A percentile compares a stretch with the other conserved stretches of the same genome.
These are phyloP conservation scores for Xylaria polymorpha DNA, from an alignment of 2,329 filamentous ascomycete genomes.

Conservation along the genomic window DNA sequence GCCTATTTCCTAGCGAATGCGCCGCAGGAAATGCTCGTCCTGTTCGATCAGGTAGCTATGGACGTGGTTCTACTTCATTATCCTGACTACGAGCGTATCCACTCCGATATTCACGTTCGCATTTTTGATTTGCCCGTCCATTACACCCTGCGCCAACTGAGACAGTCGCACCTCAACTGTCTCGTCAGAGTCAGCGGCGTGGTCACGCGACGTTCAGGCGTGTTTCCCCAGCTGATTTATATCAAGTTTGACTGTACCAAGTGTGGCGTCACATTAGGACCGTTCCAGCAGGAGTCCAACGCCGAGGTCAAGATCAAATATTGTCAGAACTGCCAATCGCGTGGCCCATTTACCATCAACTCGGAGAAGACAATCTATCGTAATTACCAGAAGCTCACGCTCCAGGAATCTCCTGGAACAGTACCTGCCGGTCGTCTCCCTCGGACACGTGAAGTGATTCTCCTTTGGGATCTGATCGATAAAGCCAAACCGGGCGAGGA, in stretches of 20 bases:
- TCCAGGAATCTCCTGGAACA: conserved; percentile 96
- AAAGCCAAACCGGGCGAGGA: conserved; percentile 97
- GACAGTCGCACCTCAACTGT: conserved; percentile 95
- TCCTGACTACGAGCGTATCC: conserved; percentile 96
- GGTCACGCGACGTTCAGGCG: conserved; percentile 91
- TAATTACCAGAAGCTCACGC: conserved; percentile 97
- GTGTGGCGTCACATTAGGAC: conserved; percentile 89
- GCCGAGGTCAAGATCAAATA: conserved; percentile 96
- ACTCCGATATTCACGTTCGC: conserved; percentile 96
- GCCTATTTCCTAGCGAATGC: conserved; percentile 97
- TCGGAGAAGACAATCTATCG: conserved; percentile 98
- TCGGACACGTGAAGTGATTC: conserved; percentile 90
- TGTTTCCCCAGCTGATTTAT: conserved; percentile 98
- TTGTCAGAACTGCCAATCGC: conserved; percentile 95
- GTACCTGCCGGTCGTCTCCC: conserved; percentile 95
- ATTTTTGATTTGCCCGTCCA: conserved; percentile 94
- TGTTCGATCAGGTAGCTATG: conserved; percentile 97
- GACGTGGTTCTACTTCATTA: conserved; percentile 96
- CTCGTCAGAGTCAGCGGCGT: conserved; percentile 94
- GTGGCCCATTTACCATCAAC: conserved; percentile 94
- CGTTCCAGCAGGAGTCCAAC: conserved; percentile 97
- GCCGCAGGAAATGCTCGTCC: conserved; percentile 91
- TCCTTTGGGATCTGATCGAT: conserved; percentile 97
- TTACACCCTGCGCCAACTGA: conserved; percentile 93
- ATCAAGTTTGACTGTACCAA: conserved; percentile 98